phyloP scores from a whole-genome alignment of 768 basidiomycete species.

The Macrocybe gigantea region DNA sequence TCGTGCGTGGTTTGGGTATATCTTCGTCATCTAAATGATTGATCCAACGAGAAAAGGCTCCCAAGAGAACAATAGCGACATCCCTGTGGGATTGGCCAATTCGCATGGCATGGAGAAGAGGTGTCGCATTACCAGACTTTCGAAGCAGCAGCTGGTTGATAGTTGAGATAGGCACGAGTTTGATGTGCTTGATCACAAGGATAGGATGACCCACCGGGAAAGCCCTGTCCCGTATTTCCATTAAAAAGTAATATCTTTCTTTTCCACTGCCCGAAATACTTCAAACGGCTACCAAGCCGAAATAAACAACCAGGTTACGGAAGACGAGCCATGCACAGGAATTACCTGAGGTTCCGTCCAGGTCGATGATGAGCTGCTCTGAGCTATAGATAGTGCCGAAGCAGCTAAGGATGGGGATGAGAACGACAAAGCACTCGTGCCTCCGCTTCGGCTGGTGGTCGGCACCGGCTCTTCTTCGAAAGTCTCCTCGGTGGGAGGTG shows the following conservation, averaged over 20 bases:
- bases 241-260: conserved; percentile 77
- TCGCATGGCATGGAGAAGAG: conserved; percentile 86
- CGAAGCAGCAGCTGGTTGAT: conserved; percentile 63
- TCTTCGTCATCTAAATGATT: conserved; percentile 85
- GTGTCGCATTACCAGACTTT: conserved; percentile 80
- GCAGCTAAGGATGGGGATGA: conserved; percentile 12
- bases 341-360: conserved; percentile 55
- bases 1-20: conserved; percentile 62
- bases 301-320: background rate
- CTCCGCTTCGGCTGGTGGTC: conserved; percentile 6
- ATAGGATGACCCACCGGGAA: conserved; percentile 49
- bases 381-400: conserved; percentile 8
- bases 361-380: conserved; percentile 6
- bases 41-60: conserved; percentile 88
- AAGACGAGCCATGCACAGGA: background rate
- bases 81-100: conserved; percentile 73
- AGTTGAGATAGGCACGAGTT: background rate
- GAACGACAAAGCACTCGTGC: conserved; percentile 17
- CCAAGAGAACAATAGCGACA: conserved; percentile 80
- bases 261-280: conserved; percentile 80
- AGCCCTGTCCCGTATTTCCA: conserved; percentile 76
- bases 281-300: conserved; percentile 36
- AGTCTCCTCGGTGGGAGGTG: conserved; percentile 17
- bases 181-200: conserved; percentile 16
- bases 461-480: conserved; percentile 9